phyloP scores from a whole-genome alignment of 805 yeast genomes.

The Starmerella powellii region DNA sequence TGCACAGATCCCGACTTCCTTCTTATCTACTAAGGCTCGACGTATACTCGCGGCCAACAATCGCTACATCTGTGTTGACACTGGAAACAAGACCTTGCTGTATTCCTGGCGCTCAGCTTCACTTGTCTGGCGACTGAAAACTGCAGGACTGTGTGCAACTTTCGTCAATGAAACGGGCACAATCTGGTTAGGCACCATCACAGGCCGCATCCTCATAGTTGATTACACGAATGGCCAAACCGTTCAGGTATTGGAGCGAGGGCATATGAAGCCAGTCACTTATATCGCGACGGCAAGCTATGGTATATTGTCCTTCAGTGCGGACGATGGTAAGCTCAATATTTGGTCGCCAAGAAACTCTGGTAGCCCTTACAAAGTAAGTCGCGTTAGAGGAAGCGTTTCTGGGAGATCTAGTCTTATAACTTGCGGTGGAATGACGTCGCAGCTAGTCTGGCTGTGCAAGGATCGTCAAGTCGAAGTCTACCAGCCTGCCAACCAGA shows the following conservation, averaged over 20 bases:
- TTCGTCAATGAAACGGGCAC: constrained; percentile 6
- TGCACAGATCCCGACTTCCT: constrained; percentile 7
- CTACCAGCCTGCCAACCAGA: constrained; percentile 23
- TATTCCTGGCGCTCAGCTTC: constrained; percentile 14
- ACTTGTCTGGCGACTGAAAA: constrained; percentile 15
- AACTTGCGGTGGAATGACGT: constrained; percentile 4
- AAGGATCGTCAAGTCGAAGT: constrained; percentile 26
- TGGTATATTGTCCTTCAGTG: constrained; percentile 26
- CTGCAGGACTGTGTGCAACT: constrained; percentile 2
- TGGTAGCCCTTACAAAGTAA: neutral
- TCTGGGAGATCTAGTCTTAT: neutral
- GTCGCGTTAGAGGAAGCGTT: neutral
- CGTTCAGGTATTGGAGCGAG: constrained; percentile 3
- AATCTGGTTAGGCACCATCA: constrained; percentile 14
- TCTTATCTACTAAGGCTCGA: constrained; percentile 3
- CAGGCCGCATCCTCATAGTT: constrained; percentile 3
- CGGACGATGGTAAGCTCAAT: constrained; percentile 29
- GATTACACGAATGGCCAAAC: neutral
- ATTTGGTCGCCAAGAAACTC: constrained; percentile 25
- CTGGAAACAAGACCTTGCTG: constrained; percentile 6
- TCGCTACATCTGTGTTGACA: constrained; percentile 8
- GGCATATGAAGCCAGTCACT: constrained; percentile 15
- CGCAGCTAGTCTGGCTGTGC: constrained; percentile 29
- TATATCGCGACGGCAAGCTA: neutral
- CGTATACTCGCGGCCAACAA: constrained; percentile 12